Conservation (phyloP, 2,329 filamentous ascomycete species). For the Diaporthe nobilis region DNA sequence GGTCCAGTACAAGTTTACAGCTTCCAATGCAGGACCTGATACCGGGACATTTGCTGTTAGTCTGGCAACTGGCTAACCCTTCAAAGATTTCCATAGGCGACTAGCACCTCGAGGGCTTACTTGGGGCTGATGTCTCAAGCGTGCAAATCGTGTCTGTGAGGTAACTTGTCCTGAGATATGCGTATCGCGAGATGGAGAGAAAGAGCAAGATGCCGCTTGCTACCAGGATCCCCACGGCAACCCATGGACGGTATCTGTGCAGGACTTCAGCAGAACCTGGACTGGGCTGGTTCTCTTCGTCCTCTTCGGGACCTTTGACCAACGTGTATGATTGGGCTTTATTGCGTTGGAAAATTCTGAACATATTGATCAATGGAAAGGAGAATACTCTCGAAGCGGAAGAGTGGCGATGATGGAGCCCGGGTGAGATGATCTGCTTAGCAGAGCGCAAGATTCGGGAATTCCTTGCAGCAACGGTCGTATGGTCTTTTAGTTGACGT, state of each 20-base stretch:
- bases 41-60: not conserved
- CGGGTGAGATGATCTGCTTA: not conserved
- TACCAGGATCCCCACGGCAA: not conserved
- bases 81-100: not conserved
- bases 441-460: not conserved
- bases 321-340: not conserved
- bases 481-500: not conserved
- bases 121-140: not conserved
- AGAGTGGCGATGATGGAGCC: not conserved
- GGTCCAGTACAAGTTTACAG: not conserved
- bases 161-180: not conserved
- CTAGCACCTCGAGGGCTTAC: not conserved
- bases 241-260: not conserved
- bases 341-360: not conserved
- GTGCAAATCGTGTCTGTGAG: not conserved
- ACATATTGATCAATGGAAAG: not conserved
- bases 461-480: not conserved
- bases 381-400: not conserved
- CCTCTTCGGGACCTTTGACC: not conserved
- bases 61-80: not conserved
- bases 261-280: not conserved
- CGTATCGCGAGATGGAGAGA: not conserved
- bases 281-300: not conserved
- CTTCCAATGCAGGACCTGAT: not conserved
- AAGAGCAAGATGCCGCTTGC: not conserved